Evolutionary conservation across 179 eudicot genomes (phyloP).

Genomic region (Spinacia oleracea): DNA sequence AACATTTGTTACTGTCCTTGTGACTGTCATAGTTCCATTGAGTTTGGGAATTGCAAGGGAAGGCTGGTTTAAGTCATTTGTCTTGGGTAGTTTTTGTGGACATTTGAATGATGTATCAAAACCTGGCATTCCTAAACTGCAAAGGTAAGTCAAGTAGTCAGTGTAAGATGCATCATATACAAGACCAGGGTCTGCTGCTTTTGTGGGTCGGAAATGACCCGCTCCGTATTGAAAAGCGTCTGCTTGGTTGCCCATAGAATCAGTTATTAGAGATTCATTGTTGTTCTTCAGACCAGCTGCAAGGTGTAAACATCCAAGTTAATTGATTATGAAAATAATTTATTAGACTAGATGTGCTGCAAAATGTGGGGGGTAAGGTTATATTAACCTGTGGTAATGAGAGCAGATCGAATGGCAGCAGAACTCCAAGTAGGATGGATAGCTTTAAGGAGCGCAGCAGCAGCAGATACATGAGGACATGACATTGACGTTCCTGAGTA

Average conservation of each 20-base stretch:
- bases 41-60: constrained; percentile 37
- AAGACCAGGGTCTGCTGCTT: constrained; percentile 89
- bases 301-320: not conserved
- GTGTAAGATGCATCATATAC: constrained; percentile 58
- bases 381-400: constrained; percentile 80
- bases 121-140: constrained; percentile 31
- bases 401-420: constrained; percentile 93
- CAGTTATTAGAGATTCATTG: constrained; percentile 49
- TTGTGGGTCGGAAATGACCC: constrained; percentile 75
- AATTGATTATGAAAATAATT: not conserved
- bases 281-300: constrained; percentile 69
- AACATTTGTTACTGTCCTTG: constrained; percentile 42
- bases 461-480: constrained; percentile 88
- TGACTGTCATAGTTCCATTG: constrained; percentile 29
- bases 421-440: constrained; percentile 86
- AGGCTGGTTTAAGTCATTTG: constrained; percentile 41
- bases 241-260: constrained; percentile 49
- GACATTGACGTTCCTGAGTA: constrained; percentile 95
- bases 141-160: constrained; percentile 46
- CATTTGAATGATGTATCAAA: constrained; percentile 38
- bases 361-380: too few species aligned
- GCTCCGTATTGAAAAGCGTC: constrained; percentile 80
- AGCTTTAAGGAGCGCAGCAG: constrained; percentile 85
- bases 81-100: constrained; percentile 32
- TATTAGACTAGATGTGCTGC: too few species aligned